Evolutionary conservation across 768 basidiomycete species (phyloP), one percentile per base, ranked within the genome.

Genomic region (Suillus subalutaceus): DNA sequence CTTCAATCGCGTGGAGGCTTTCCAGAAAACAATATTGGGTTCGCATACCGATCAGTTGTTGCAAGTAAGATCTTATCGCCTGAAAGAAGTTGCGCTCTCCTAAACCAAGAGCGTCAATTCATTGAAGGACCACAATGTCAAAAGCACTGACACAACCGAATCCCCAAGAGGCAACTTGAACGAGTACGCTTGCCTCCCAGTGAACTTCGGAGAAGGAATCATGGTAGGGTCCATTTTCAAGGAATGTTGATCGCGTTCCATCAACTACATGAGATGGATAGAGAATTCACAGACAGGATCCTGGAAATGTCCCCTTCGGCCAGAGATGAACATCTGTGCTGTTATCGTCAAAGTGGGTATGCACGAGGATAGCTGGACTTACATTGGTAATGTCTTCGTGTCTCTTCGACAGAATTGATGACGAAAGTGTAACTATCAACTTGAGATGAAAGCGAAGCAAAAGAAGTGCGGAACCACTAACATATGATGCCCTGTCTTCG

Each of bases 21-120:
- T 86, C 86, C 16, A 83, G 66, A 61, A n/a, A 76, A 86, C 4
- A 87, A 72, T 23, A 63, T 69, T 18, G 84, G 43, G 37, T 77
- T 72, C 4, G 78, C 79, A 1, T 57, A 30, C 8, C 71, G 66
- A 68, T 83, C 79, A 8, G 80, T 75, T 5, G 83, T 64, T 5
- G 86, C 73, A 4, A 86, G 69, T 12, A 88, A 72, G 4, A 84
- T 74, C 46, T 72, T 81, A 18, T 78, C 77, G n/a, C 75, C 73
- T 18, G 77, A 76, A n/a, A 86, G 76, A 3, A 86, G 70, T 66
- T 86, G 85, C 0, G 71, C 62, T 40, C 80, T 69, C 3, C 81
- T 82, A n/a, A 12, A 5, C 46, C 8, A 43, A 8, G 46, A 23
- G 5, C 26, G 10, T 59, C 7, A 59, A 30, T 30, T 6, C 18